A percentile compares a stretch with the other conserved stretches of the same genome.
These are phyloP conservation scores for Mrakia gelida DNA, from an alignment of 768 basidiomycete species.

Conservation along the genomic window DNA sequence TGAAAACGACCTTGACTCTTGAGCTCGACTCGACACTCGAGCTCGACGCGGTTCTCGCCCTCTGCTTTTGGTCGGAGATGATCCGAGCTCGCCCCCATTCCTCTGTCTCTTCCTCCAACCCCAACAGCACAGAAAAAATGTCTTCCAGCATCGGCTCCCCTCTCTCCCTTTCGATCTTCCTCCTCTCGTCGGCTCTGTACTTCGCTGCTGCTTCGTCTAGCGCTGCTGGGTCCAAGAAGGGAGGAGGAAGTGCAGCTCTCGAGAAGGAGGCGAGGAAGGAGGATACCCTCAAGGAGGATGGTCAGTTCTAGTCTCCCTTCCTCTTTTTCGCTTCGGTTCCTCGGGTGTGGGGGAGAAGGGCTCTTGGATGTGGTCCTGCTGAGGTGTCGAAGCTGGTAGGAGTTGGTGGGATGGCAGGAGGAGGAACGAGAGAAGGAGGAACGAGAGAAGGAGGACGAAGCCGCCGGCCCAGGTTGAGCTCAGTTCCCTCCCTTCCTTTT, in stretches of 20 bases:
- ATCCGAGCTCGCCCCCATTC: background rate
- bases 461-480: background rate
- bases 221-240: background rate
- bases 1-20: background rate
- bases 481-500: no score
- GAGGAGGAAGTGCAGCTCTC: constrained; percentile 15
- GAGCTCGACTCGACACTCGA: background rate
- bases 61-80: background rate
- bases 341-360: background rate
- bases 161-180: constrained; percentile 21
- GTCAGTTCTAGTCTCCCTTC: background rate
- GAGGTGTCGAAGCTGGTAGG: no score
- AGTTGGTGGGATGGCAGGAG: background rate
- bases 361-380: no score
- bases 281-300: background rate
- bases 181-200: constrained; percentile 17
- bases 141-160: constrained; percentile 6
- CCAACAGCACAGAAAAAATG: background rate
- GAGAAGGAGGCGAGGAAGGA: constrained; percentile 23
- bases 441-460: background rate
- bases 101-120: background rate
- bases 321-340: no score
- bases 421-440: background rate
- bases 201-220: constrained; percentile 13
- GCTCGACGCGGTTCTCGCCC: background rate